phyloP scores from a whole-genome alignment of 169 alveolate species.

The Cryptosporidium felis region DNA sequence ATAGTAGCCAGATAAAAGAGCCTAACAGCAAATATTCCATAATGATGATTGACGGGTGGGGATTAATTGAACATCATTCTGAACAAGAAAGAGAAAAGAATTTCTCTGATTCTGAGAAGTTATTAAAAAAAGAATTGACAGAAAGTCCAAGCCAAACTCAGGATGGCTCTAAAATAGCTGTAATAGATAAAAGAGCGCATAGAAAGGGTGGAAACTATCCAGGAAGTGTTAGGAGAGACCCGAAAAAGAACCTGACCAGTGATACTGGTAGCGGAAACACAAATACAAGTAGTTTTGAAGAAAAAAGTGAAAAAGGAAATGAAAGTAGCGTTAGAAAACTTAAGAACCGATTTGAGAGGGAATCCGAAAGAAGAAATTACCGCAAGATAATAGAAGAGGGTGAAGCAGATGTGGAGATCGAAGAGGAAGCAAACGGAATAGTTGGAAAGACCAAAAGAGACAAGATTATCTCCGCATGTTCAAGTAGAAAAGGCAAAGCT shows the following conservation, averaged over 20 bases:
- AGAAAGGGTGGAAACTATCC: too few relatives aligned
- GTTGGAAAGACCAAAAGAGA: background rate
- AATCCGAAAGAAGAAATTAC: background rate
- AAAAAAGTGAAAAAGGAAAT: background rate
- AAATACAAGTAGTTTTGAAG: too few relatives aligned
- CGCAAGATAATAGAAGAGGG: background rate
- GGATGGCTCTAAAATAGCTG: too few relatives aligned
- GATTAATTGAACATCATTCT: conserved; percentile 10
- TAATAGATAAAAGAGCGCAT: too few relatives aligned
- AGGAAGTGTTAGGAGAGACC: too few relatives aligned
- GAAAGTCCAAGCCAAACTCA: too few relatives aligned
- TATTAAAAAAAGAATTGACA: background rate
- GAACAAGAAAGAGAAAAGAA: background rate
- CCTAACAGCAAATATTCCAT: background rate
- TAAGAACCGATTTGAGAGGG: background rate
- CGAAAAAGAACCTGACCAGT: too few relatives aligned
- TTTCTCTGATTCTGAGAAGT: background rate
- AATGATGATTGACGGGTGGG: conserved; percentile 39
- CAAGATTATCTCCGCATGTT: background rate
- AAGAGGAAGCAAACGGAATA: background rate
- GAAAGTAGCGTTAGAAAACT: background rate
- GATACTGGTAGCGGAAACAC: too few relatives aligned
- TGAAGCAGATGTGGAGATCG: background rate
- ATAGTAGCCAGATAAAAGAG: background rate
- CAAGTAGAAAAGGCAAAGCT: background rate